These are phyloP conservation scores for Saccharata proteae DNA, from an alignment of 2,329 filamentous ascomycete species.

Conservation along the genomic window DNA sequence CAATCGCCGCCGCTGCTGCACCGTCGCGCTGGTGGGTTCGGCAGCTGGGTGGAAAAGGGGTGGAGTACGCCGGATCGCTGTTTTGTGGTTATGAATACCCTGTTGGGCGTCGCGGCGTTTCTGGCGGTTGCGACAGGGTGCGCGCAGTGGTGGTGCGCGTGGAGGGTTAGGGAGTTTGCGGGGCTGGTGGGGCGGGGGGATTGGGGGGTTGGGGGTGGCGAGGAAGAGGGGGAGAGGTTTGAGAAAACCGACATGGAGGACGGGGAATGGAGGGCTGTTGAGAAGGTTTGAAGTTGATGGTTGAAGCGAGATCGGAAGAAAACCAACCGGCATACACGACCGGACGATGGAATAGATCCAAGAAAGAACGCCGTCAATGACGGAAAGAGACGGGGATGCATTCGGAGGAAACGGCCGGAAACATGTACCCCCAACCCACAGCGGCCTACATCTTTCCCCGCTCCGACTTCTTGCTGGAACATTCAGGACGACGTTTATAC, in stretches of 20 bases:
- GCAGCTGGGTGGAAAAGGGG: slow-evolving; percentile 16
- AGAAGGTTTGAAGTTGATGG: too few species aligned
- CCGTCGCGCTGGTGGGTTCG: slow-evolving; percentile 9
- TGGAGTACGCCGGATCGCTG: slow-evolving; percentile 19
- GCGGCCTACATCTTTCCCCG: too few species aligned
- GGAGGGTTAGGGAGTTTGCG: slow-evolving; percentile 18
- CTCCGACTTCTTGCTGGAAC: too few species aligned
- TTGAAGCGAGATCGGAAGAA: too few species aligned
- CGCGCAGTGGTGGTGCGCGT: slow-evolving; percentile 24
- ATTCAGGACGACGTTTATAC: too few species aligned
- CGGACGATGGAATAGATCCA: too few species aligned
- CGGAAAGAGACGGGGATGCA: too few species aligned
- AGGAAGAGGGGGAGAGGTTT: slow-evolving; percentile 2
- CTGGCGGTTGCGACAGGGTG: slow-evolving; percentile 16
- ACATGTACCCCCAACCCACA: too few species aligned
- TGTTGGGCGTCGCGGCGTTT: slow-evolving; percentile 15
- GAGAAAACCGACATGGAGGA: neutral
- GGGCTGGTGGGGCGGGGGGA: slow-evolving; percentile 9
- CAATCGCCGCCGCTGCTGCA: slow-evolving; percentile 10
- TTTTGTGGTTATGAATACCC: slow-evolving; percentile 14
- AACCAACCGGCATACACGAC: too few species aligned
- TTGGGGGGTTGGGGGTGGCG: slow-evolving; percentile 1
- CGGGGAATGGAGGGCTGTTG: neutral
- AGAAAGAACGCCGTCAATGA: too few species aligned
- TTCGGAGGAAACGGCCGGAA: too few species aligned